Conservation (phyloP, 2,329 filamentous ascomycete species). For the Talaromyces sp. region DNA sequence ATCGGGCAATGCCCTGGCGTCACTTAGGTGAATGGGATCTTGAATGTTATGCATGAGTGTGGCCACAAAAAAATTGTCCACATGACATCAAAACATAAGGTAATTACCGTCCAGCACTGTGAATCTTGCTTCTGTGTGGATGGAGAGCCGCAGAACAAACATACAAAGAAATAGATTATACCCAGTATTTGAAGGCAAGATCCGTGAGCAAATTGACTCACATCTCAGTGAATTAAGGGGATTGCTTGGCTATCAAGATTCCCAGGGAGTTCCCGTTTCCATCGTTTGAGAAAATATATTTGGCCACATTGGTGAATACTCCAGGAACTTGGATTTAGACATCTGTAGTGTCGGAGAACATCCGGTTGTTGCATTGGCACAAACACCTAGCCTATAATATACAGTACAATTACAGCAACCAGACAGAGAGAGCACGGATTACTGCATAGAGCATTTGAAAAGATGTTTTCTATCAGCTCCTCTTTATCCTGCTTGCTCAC, state of each 20-base stretch:
- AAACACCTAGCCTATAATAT: slow-evolving; percentile 7
- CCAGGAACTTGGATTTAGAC: background rate
- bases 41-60: background rate
- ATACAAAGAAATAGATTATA: background rate
- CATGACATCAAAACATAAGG: background rate
- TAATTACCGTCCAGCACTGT: background rate
- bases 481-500: slow-evolving; percentile 11
- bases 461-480: slow-evolving; percentile 12
- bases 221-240: background rate
- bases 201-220: background rate
- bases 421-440: background rate
- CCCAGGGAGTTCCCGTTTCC: background rate
- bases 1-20: background rate
- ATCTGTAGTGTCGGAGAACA: background rate
- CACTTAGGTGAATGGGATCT: background rate
- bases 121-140: background rate
- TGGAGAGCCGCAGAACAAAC: background rate
- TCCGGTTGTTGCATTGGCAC: slow-evolving; percentile 8
- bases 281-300: background rate
- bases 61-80: background rate
- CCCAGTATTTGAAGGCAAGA: background rate
- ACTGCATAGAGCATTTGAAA: slow-evolving; percentile 7
- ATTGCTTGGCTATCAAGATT: background rate
- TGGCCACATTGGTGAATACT: background rate
- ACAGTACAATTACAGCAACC: slow-evolving; percentile 14